Base-by-base conservation (phyloP, 305 asterid genomes). In the Salvia sclarea region DNA sequence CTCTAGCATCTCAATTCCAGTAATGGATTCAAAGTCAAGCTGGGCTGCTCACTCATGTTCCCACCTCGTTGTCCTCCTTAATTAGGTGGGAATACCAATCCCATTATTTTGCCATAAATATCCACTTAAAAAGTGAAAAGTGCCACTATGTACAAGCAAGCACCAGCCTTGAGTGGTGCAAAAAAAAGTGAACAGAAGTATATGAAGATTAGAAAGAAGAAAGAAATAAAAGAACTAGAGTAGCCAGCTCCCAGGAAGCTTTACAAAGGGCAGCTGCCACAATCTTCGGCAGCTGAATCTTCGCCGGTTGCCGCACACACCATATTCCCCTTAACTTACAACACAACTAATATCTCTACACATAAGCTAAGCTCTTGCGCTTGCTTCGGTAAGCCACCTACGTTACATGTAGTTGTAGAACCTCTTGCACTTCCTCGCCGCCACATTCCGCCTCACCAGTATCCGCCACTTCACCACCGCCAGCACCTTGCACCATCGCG, bases 391-490 rank as follows among this genome's bases (percentile, higher is more conserved):
- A 24, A 8, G 9, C 16, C 57, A 70, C 61, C 64, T 71, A 61
- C 57, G 11, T 38, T 49, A 49, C 40, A 76, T 38, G 61, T 61
- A 62, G 81, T 73, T 55, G 81, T 40, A 43, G 70, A 68, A 66
- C 56, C 48, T 53, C 66, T 73, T 64, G 74, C 81, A 66, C 66
- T 77, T 82, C 76, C 82, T 77, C 5, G 80, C 86, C 59, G 86
- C 89, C 67, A 85, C 82, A 13, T 77, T 75, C 44, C 85, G 87
- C 83, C 76, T 81, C 14, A 80, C 81, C 74, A 85, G 79, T 71
- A 90, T 88, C 65, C 77, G 74, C 95, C 96, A 93, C 83, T 86
- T 90, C 6, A 93, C 82, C 74, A 82, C 88, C 0, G 96, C 96
- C 10, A 86, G 79, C 55, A 93, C 80, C 81, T 86, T 90, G 80